Percentiles rank a stretch among this genome's conserved stretches.
Evolutionary conservation across 1,139 yeast genomes (phyloP).

Genomic region (Kurtzmaniella quercitrusa): DNA sequence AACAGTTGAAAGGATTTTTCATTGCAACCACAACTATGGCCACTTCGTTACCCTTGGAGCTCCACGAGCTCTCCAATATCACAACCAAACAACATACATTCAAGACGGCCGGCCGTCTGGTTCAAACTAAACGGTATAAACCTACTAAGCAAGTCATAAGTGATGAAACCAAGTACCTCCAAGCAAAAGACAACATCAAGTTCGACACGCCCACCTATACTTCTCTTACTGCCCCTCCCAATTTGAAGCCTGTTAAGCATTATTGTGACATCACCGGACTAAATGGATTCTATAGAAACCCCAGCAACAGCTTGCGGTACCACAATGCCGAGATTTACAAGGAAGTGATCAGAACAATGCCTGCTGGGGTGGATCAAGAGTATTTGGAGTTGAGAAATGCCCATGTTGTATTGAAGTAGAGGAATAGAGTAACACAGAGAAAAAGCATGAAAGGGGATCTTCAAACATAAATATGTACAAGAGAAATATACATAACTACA

Average conservation of each 20-base stretch:
- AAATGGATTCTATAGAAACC: constrained; percentile 71
- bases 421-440: neutral
- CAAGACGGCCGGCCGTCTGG: constrained; percentile 26
- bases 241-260: constrained; percentile 71
- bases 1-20: neutral
- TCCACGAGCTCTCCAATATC: constrained; percentile 36
- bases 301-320: constrained; percentile 72
- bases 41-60: constrained; percentile 15
- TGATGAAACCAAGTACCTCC: constrained; percentile 70
- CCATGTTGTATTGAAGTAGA: constrained; percentile 66
- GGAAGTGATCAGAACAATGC: constrained; percentile 70
- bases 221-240: constrained; percentile 82
- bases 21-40: neutral
- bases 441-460: too few relatives aligned
- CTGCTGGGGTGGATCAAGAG: constrained; percentile 92
- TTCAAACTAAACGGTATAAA: constrained; percentile 57
- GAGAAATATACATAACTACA: too few relatives aligned
- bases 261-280: constrained; percentile 96
- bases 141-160: constrained; percentile 69
- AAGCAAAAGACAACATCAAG: constrained; percentile 33
- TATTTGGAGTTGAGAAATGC: constrained; percentile 86
- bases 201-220: constrained; percentile 55
- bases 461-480: too few relatives aligned
- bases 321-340: constrained; percentile 83
- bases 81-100: constrained; percentile 46